Base-by-base conservation (phyloP, 2,329 filamentous ascomycete species). In the Fusarium vanettenii region DNA sequence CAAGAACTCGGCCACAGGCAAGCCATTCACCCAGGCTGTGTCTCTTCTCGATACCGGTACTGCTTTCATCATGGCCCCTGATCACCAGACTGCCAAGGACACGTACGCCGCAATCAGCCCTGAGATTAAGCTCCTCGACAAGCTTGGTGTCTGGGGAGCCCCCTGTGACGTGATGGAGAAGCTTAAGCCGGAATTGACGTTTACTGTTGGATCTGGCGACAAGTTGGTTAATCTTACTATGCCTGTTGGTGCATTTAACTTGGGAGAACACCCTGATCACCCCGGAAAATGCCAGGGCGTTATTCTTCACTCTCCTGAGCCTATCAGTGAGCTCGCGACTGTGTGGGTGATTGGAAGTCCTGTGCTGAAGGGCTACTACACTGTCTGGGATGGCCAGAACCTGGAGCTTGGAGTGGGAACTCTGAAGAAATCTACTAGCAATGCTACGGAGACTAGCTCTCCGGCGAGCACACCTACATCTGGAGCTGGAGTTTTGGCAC, bases 331-430 rank as follows among this genome's bases (percentile, higher is more conserved):
- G 0, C 48, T 68, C 0, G 75, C 74, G 1, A 71, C 74, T 0
- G 70, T 78, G 2, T 84, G 82, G 81, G 66, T 83, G 8, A 55
- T 82, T 10, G 82, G 83, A 0, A 80, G 76, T 1, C 80, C 82
- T 5, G 69, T 82, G 18, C 64, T 84, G 27, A 80, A 82, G 76
- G 71, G 77, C 14, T 83, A 83, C 63, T 84, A 84, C 64, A 84
- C 82, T 1, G 79, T 80, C 0, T 84, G 81, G 81, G 79, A 84
- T 67, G 79, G 77, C 1, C 62, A 73, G 18, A 78, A 73, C 9
- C n/a, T 74, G 57, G 63, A 73, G 55, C 64, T 82, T 22, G 80
- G 80, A 2, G 80, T 77, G 55, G 76, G 71, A 7, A 60, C 65
- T 27, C 67, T 76, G 5, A 59, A 29, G 35, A 11, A 14, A 9